phyloP scores from a whole-genome alignment of 1,139 yeast genomes.

The Suhomyces bokatorum region DNA sequence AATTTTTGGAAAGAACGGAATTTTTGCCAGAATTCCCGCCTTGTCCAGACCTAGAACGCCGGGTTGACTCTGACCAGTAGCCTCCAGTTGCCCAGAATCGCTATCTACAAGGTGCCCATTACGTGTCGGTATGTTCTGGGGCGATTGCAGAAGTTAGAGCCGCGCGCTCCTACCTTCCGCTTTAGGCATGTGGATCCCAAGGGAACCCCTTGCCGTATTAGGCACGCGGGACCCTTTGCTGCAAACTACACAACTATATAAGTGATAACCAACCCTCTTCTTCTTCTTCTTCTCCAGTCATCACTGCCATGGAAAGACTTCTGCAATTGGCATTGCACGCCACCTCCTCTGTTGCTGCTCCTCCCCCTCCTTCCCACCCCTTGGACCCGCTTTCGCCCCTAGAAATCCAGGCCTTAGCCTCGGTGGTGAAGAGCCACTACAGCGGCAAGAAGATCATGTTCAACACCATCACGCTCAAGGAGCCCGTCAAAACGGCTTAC shows the following conservation, averaged over 20 bases:
- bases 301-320: conserved; percentile 57
- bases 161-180: conserved; percentile 4
- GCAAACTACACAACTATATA: conserved; percentile 6
- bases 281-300: background rate
- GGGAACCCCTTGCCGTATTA: conserved; percentile 11
- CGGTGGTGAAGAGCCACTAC: conserved; percentile 46
- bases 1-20: too few relatives aligned
- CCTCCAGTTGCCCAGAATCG: too few relatives aligned
- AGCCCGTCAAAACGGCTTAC: conserved; percentile 64
- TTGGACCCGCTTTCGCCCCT: conserved; percentile 67
- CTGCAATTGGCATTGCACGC: conserved; percentile 66
- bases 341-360: conserved; percentile 51
- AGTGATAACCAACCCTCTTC: background rate
- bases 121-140: too few relatives aligned
- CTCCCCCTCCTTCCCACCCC: conserved; percentile 62
- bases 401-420: conserved; percentile 52
- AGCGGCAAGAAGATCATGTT: conserved; percentile 51
- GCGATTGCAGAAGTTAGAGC: conserved; percentile 2
- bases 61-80: too few relatives aligned
- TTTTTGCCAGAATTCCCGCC: too few relatives aligned
- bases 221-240: conserved; percentile 11
- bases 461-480: conserved; percentile 70
- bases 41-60: too few relatives aligned
- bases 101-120: too few relatives aligned
- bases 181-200: background rate